Evolutionary conservation across 129 eudicot genomes (phyloP), one percentile per base, ranked within the genome.

Genomic region (Silybum marianum): DNA sequence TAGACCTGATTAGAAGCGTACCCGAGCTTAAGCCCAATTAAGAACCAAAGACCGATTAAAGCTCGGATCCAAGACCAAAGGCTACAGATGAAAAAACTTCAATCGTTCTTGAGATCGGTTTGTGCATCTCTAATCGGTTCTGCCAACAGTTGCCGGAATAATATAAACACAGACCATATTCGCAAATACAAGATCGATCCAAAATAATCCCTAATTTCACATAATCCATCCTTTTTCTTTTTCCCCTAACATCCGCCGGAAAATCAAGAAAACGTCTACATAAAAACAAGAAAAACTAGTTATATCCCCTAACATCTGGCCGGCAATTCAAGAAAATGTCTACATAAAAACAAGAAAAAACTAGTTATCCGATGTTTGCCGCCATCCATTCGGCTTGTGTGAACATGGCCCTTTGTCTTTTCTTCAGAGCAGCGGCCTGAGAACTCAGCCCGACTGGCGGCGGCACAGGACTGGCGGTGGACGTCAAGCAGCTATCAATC

Each of bases 341-440:
- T 23, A 51, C 77, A 76, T 14, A 60, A 58, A 70, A 69, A 38
- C 82, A 38, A 60, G 75, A 75, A 77, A 75, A 77, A 78, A 26
- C 10, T 54, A 54, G 63, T 14, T 72, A 90, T 80, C 90, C 86
- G 38, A 87, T 86, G 72, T 90, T 92, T 23, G 89, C 36, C 77
- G 87, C 84, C 89, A 77, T 87, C 96, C 96, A 91, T 77, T 85
- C 91, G 42, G 87, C 88, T 71, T 88, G 92, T 30, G 84, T 48
- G 28, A 90, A 70, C 72, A 83, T 62, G 16, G 88, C 85, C 82
- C 93, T 88, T 51, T 81, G 83, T 63, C 98, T 83, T 85, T 93
- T 93, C 85, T 89, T 89, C 46, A 83, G 22, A 22, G 87, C 87
- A 0, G 85, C 82, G 76, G 85, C 85, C 77, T 87, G 87, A 40